phyloP scores from a whole-genome alignment of 73 alveolate genomes.

The Tetrahymena borealis region DNA sequence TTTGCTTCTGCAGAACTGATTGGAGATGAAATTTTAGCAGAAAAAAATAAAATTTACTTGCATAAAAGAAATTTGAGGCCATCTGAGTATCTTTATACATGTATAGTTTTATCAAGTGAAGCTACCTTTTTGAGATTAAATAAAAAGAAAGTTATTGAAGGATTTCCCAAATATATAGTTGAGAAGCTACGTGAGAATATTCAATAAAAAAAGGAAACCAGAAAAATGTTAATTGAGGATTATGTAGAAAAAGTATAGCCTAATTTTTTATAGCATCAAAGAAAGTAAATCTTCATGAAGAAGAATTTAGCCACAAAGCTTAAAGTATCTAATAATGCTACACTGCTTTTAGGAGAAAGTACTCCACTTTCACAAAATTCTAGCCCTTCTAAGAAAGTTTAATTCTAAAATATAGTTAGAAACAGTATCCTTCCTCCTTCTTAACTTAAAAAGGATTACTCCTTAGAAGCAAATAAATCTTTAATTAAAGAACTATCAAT shows the following conservation, averaged over 20 bases:
- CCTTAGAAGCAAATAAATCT: background rate
- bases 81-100: background rate
- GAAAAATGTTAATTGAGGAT: background rate
- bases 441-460: background rate
- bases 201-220: background rate
- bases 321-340: background rate
- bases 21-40: background rate
- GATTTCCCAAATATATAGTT: background rate
- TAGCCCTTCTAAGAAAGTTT: background rate
- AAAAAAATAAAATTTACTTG: background rate
- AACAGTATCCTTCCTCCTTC: background rate
- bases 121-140: background rate
- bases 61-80: background rate
- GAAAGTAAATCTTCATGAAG: background rate
- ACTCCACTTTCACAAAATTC: background rate
- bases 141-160: background rate
- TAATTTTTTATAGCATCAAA: background rate
- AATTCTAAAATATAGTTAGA: background rate
- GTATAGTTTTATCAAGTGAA: background rate
- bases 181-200: background rate
- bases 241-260: background rate
- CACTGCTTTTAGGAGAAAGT: background rate
- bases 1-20: background rate
- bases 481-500: background rate
- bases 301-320: background rate